Conservation (phyloP, 1,139 yeast species). For the Scheffersomyces illinoinensis region DNA sequence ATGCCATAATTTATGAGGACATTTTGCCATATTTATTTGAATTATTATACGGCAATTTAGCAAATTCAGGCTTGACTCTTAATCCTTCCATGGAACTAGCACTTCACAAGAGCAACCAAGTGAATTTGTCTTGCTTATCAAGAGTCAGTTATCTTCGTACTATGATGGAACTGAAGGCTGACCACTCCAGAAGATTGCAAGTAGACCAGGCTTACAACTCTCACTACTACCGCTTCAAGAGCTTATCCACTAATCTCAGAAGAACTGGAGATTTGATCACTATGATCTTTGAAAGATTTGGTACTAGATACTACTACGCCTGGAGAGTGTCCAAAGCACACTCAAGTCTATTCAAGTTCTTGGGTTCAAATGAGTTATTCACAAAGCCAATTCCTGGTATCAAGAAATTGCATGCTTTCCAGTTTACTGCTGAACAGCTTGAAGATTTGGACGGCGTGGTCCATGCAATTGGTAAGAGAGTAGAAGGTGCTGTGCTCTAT, state of each 20-base stretch:
- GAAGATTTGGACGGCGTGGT: conserved; percentile 11
- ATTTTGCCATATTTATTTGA: conserved; percentile 22
- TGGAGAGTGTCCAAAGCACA: conserved; percentile 52
- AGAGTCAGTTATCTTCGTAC: conserved; percentile 20
- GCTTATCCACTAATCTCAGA: conserved; percentile 4
- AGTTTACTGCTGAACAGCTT: conserved; percentile 13
- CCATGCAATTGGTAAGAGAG: conserved; percentile 7
- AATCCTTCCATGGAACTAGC: conserved; percentile 27
- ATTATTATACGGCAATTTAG: conserved; percentile 24
- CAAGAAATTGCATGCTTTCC: conserved; percentile 13
- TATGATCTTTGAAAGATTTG: conserved; percentile 16
- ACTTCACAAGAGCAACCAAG: conserved; percentile 26
- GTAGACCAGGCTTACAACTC: conserved; percentile 12
- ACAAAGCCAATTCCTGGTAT: conserved; percentile 9
- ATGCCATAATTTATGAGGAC: conserved; percentile 17
- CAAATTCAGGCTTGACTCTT: conserved; percentile 22
- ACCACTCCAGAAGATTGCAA: conserved; percentile 12
- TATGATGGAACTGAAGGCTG: conserved; percentile 14
- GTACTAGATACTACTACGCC: conserved; percentile 52
- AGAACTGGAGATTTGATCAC: conserved; percentile 8
- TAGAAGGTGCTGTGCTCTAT: conserved; percentile 9
- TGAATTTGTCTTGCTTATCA: conserved; percentile 23
- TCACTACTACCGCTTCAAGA: conserved; percentile 9
- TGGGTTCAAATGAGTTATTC: conserved; percentile 10
- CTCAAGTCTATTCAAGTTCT: conserved; percentile 9